phyloP scores from a whole-genome alignment of 495 filamentous ascomycete species.

The Penicillium bovifimosum region DNA sequence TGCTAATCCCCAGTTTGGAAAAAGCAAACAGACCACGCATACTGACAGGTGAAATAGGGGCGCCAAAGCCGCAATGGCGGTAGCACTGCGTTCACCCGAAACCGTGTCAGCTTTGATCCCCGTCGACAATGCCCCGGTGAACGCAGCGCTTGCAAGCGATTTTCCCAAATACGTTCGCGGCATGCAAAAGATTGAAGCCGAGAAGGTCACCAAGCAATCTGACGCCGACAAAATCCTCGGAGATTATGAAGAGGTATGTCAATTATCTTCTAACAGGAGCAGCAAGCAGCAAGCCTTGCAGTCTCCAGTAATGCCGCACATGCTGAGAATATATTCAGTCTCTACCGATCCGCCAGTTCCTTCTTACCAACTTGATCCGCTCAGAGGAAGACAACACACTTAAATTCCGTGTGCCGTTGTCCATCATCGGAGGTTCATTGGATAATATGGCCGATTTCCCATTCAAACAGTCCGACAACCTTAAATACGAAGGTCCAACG shows the following conservation, averaged over 20 bases:
- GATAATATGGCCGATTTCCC: slow-evolving; percentile 77
- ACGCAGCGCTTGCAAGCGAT: slow-evolving; percentile 62
- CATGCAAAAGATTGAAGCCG: slow-evolving; percentile 71
- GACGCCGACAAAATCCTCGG: slow-evolving; percentile 78
- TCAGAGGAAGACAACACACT: slow-evolving; percentile 36
- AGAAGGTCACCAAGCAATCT: slow-evolving; percentile 55
- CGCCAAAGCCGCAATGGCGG: slow-evolving; percentile 88
- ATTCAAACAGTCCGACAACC: slow-evolving; percentile 50
- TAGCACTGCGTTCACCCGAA: slow-evolving; percentile 64
- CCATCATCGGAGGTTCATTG: slow-evolving; percentile 50
- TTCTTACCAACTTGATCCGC: slow-evolving; percentile 80
- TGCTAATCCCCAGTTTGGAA: neutral
- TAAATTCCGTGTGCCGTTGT: slow-evolving; percentile 57
- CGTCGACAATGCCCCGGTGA: slow-evolving; percentile 90
- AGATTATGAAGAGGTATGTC: slow-evolving; percentile 63
- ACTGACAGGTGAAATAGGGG: slow-evolving; percentile 51
- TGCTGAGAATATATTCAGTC: slow-evolving; percentile 39
- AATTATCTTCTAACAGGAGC: neutral
- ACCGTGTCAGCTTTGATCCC: slow-evolving; percentile 65
- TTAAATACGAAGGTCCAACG: slow-evolving; percentile 66
- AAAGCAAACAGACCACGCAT: neutral
- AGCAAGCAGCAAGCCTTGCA: neutral
- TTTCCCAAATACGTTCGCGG: slow-evolving; percentile 80
- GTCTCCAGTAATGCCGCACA: neutral
- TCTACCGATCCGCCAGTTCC: slow-evolving; percentile 78